These are phyloP conservation scores for Jaminaea rosea DNA, from an alignment of 1,284 basidiomycete species.

Conservation along the genomic window DNA sequence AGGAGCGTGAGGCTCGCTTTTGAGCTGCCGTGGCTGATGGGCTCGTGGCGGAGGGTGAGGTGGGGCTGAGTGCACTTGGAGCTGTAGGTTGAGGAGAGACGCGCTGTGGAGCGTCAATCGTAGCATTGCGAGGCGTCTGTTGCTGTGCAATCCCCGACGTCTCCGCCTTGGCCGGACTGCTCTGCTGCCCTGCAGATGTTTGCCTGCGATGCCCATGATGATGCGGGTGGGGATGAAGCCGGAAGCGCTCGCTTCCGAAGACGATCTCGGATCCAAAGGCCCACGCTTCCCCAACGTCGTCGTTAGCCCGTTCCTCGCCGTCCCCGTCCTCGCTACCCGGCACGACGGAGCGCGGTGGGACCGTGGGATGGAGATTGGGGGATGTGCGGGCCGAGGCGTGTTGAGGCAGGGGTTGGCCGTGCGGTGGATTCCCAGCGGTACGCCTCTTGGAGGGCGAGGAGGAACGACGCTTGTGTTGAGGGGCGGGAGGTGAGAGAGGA, in stretches of 20 bases:
- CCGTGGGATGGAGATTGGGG: conserved; percentile 22
- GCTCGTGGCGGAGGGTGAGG: background rate
- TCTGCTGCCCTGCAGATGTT: background rate
- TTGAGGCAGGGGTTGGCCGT: background rate
- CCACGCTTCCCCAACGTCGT: conserved; percentile 17
- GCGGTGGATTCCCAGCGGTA: background rate
- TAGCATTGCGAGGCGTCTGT: background rate
- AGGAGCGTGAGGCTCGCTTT: conserved; percentile 19
- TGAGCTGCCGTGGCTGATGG: background rate
- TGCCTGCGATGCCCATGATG: background rate
- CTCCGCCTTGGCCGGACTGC: background rate
- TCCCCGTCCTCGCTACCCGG: conserved; percentile 5
- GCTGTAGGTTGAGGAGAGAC: background rate
- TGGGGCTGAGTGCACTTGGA: too few species aligned
- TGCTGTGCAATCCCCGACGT: background rate
- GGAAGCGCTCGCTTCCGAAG: conserved; percentile 19
- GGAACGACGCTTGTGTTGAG: background rate
- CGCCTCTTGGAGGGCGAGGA: conserved; percentile 1
- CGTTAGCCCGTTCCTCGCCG: background rate
- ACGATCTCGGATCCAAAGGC: conserved; percentile 34
- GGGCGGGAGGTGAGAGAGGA: background rate
- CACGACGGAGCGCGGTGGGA: too few species aligned
- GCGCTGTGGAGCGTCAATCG: background rate
- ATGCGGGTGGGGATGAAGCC: conserved; percentile 8
- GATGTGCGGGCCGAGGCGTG: conserved; percentile 28